Conservation (phyloP, 768 basidiomycete genomes). For the Cyclocybe aegerita region DNA sequence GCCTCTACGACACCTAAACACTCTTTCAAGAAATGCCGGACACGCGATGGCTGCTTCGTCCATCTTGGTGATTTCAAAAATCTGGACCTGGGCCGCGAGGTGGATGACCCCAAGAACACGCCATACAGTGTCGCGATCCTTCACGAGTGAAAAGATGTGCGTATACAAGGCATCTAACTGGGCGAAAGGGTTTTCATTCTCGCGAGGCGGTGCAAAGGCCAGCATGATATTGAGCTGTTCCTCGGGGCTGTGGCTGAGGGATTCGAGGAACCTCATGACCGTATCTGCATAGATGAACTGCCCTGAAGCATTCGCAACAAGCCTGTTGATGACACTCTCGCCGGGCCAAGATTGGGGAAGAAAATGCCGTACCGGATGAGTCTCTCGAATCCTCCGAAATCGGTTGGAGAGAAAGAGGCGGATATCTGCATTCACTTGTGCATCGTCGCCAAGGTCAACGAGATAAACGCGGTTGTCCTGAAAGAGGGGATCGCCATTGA, state of each 20-base stretch:
- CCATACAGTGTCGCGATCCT: background rate
- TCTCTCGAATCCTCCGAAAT: conserved; percentile 10
- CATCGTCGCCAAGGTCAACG: conserved; percentile 8
- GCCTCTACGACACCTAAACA: too few species aligned
- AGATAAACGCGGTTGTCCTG: background rate
- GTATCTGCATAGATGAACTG: conserved; percentile 18
- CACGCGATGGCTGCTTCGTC: too few species aligned
- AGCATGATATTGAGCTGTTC: conserved; percentile 9
- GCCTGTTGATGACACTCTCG: background rate
- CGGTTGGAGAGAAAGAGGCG: conserved; percentile 6
- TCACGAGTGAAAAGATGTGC: conserved; percentile 5
- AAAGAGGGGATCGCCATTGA: conserved; percentile 3
- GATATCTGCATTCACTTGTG: conserved; percentile 11
- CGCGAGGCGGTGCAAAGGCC: conserved; percentile 1
- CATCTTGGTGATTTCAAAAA: too few species aligned
- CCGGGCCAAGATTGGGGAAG: conserved; percentile 5
- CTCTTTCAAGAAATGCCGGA: too few species aligned
- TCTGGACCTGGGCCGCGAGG: too few species aligned
- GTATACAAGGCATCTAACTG: conserved; percentile 10
- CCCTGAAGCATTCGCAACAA: conserved; percentile 14
- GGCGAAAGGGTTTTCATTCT: conserved; percentile 7
- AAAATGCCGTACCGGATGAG: conserved; percentile 3
- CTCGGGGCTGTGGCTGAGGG: conserved; percentile 1
- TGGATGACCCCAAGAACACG: too few species aligned
- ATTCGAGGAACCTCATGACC: conserved; percentile 11